These are phyloP conservation scores for Globisporangium takayamanum DNA, from an alignment of 352 stramenopile genomes.

Conservation along the genomic window DNA sequence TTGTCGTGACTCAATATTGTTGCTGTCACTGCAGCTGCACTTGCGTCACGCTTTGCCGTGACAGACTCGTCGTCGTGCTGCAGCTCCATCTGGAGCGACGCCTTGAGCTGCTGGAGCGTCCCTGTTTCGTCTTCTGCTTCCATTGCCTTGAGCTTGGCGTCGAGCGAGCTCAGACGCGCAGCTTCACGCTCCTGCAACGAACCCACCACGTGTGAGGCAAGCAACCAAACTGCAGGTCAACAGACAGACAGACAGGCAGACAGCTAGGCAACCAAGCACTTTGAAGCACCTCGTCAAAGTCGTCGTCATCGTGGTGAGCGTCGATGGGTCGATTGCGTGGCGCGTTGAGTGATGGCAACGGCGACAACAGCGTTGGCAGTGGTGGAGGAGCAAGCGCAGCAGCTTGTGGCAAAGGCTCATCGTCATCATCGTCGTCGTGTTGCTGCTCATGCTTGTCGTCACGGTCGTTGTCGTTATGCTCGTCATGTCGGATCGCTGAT, in stretches of 20 bases:
- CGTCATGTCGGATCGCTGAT: slow-evolving; percentile 3
- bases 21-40: neutral
- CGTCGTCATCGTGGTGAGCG: slow-evolving; percentile 28
- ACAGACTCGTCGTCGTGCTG: slow-evolving; percentile 37
- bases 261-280: neutral
- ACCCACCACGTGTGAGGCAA: neutral
- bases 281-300: slow-evolving; percentile 45
- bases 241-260: neutral
- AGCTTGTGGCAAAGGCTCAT: slow-evolving; percentile 7
- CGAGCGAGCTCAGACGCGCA: slow-evolving; percentile 49
- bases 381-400: slow-evolving; percentile 19
- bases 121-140: slow-evolving; percentile 77
- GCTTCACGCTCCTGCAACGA: slow-evolving; percentile 37
- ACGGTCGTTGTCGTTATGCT: slow-evolving; percentile 6
- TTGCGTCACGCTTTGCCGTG: slow-evolving; percentile 13
- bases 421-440: slow-evolving; percentile 6
- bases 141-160: slow-evolving; percentile 80
- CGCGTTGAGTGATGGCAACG: slow-evolving; percentile 16
- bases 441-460: slow-evolving; percentile 11
- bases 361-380: slow-evolving; percentile 16
- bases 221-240: neutral
- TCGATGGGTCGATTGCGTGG: neutral
- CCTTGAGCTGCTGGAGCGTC: slow-evolving; percentile 73
- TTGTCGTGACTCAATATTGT: neutral
- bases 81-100: slow-evolving; percentile 51